phyloP scores from a whole-genome alignment of 2,329 filamentous ascomycete genomes.

The Cryphonectria japonica region DNA sequence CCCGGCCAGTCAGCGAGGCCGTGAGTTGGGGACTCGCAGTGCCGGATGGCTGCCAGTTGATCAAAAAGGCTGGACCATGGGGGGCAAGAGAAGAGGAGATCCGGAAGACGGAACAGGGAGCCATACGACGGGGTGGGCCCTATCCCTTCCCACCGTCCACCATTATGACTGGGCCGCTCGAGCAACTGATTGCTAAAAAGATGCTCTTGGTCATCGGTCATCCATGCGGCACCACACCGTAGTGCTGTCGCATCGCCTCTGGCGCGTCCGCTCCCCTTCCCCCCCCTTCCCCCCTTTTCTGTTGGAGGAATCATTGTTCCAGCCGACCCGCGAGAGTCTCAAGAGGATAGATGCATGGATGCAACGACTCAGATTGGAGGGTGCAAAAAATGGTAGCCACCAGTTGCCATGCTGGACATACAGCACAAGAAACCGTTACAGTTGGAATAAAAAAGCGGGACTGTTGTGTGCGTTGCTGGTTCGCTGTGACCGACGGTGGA shows the following conservation, averaged over 20 bases:
- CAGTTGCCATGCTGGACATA: neutral
- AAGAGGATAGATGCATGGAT: conserved; percentile 1
- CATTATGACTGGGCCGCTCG: neutral
- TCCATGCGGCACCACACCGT: conserved; percentile 9
- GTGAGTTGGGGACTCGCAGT: conserved; percentile 3
- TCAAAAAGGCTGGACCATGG: neutral
- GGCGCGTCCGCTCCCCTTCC: neutral
- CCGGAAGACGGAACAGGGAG: conserved; percentile 12
- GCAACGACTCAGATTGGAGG: neutral
- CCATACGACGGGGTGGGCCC: conserved; percentile 1
- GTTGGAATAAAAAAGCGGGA: conserved; percentile 15
- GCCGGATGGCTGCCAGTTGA: conserved; percentile 3
- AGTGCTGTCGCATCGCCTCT: neutral
- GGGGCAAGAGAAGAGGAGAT: neutral
- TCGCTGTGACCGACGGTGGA: conserved; percentile 20
- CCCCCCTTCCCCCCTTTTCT: neutral
- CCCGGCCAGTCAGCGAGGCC: conserved; percentile 21
- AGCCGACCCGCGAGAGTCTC: conserved; percentile 9
- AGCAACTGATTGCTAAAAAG: conserved; percentile 9
- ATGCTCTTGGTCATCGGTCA: conserved; percentile 8
- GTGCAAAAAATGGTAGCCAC: neutral
- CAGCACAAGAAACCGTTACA: conserved; percentile 8
- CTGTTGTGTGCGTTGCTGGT: conserved; percentile 8
- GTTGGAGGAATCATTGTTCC: conserved; percentile 16
- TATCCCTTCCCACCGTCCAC: neutral